Conservation (phyloP, 768 basidiomycete genomes). For the Butyriboletus loyo region DNA sequence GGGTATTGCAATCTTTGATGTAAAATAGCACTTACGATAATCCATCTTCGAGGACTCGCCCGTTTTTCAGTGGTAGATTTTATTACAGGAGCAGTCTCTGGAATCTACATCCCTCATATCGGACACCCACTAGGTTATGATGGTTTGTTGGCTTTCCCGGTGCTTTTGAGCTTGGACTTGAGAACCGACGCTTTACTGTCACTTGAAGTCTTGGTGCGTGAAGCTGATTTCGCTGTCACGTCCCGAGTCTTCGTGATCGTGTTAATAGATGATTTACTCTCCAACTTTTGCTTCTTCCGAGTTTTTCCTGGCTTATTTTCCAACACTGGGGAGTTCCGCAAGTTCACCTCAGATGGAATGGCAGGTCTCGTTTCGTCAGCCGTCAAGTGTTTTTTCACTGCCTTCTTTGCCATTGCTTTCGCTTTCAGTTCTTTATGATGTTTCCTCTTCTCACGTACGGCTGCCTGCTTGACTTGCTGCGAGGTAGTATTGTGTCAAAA, state of each 20-base stretch:
- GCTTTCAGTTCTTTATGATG: conserved; percentile 45
- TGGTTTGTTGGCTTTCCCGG: background rate
- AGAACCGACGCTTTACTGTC: background rate
- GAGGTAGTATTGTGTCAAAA: background rate
- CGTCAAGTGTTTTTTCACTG: background rate
- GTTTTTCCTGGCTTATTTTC: conserved; percentile 1
- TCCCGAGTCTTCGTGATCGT: background rate
- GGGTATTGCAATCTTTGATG: conserved; percentile 56
- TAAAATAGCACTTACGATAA: conserved; percentile 23
- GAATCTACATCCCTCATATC: conserved; percentile 1
- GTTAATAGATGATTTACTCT: background rate
- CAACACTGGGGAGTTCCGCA: background rate
- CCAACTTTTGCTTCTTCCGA: conserved; percentile 18
- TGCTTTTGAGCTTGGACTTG: conserved; percentile 1
- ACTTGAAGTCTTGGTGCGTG: background rate
- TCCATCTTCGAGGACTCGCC: background rate
- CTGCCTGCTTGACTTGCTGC: conserved; percentile 47
- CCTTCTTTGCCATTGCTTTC: conserved; percentile 39
- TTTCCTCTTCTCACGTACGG: conserved; percentile 46
- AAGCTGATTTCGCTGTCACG: background rate
- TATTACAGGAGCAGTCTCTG: conserved; percentile 7
- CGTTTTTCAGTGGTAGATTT: conserved; percentile 5
- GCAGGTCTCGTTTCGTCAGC: background rate
- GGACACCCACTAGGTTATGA: conserved; percentile 4
- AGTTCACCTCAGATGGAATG: background rate